Evolutionary conservation across 177 flowering plant species (phyloP).

Genomic region (Telopea speciosissima): DNA sequence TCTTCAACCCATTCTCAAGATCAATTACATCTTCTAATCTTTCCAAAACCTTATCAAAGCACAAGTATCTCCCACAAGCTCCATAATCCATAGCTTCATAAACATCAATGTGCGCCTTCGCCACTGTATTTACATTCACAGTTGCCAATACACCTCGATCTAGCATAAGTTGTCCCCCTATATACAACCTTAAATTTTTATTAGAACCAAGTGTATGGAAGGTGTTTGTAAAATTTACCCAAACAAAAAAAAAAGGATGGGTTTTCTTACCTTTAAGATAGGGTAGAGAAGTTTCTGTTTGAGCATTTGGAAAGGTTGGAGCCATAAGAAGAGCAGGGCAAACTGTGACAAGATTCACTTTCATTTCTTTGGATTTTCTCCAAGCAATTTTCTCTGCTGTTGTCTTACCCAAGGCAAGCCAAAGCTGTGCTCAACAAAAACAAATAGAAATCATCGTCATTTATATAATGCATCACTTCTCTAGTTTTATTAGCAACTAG

Average conservation of each 20-base stretch:
- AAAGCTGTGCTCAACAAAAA: constrained; percentile 25
- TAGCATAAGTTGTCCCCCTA: constrained; percentile 34
- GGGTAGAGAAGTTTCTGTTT: constrained; percentile 20
- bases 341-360: constrained; percentile 31
- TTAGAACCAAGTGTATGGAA: no score
- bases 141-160: constrained; percentile 27
- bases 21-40: constrained; percentile 24
- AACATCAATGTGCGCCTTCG: constrained; percentile 28
- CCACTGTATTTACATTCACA: constrained; percentile 23
- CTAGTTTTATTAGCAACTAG: no score
- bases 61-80: constrained; percentile 32
- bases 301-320: constrained; percentile 20
- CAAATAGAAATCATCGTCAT: background rate
- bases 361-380: constrained; percentile 31
- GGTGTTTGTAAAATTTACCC: no score
- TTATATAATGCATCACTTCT: no score
- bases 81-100: constrained; percentile 46
- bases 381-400: constrained; percentile 40
- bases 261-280: constrained; percentile 39
- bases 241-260: no score
- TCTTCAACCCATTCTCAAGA: constrained; percentile 23
- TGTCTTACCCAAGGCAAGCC: constrained; percentile 48
- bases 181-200: no score
- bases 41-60: constrained; percentile 24
- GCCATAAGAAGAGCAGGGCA: constrained; percentile 40